phyloP scores from a whole-genome alignment of 495 filamentous ascomycete genomes.

The Terfezia claveryi region DNA sequence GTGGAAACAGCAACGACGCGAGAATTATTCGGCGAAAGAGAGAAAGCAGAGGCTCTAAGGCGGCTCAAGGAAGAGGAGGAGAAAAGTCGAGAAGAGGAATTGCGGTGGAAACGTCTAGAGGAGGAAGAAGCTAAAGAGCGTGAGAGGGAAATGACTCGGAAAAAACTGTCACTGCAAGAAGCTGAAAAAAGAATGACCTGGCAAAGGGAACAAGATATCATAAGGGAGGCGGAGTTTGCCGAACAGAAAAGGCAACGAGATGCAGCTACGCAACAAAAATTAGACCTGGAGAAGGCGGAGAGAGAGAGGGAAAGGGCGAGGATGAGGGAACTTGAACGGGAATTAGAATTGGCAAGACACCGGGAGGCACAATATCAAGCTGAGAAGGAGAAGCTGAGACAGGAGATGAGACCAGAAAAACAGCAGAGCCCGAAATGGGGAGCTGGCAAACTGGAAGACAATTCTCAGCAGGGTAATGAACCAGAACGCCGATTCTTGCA shows the following conservation, averaged over 20 bases:
- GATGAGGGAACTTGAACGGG: slow-evolving; percentile 61
- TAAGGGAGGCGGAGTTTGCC: not conserved
- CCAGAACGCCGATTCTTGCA: not conserved
- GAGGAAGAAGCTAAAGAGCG: slow-evolving; percentile 38
- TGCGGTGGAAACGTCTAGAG: slow-evolving; percentile 31
- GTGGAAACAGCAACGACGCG: slow-evolving; percentile 30
- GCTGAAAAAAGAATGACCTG: not conserved
- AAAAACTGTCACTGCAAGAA: slow-evolving; percentile 9
- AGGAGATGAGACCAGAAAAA: not conserved
- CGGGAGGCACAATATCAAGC: slow-evolving; percentile 67
- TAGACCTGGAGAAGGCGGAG: slow-evolving; percentile 10
- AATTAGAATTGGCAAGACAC: slow-evolving; percentile 66
- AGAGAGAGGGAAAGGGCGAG: slow-evolving; percentile 31
- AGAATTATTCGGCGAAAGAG: slow-evolving; percentile 19
- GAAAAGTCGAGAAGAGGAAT: slow-evolving; percentile 54
- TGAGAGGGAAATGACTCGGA: slow-evolving; percentile 37
- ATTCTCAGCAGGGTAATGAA: not conserved
- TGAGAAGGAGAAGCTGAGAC: slow-evolving; percentile 43
- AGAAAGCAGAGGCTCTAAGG: slow-evolving; percentile 48
- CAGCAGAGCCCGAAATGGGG: too few species aligned
- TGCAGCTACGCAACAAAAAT: slow-evolving; percentile 8
- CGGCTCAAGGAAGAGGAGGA: slow-evolving; percentile 68
- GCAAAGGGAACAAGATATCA: not conserved
- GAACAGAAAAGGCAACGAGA: slow-evolving; percentile 6
- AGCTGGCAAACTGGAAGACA: too few species aligned